Percentiles rank a stretch among this genome's conserved stretches.
phyloP scores from a whole-genome alignment of 345 rosid genomes.

The Trapa bicornis region DNA sequence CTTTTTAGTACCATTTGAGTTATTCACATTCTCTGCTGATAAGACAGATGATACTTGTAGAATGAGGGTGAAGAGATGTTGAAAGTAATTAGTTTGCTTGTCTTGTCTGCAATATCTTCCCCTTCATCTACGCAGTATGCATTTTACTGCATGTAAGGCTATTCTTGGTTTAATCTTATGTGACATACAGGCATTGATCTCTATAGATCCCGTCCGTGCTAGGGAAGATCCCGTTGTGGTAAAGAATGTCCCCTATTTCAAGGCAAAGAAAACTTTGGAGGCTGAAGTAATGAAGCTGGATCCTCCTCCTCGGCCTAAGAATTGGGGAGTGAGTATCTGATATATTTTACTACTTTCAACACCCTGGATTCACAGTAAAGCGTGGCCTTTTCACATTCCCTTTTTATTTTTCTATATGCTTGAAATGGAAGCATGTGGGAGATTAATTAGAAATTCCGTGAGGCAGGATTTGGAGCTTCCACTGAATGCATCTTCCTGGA shows the following conservation, averaged over 20 bases:
- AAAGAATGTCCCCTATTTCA: slow-evolving; percentile 73
- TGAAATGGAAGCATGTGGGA: background rate
- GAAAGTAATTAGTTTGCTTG: background rate
- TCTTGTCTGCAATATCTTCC: too few relatives aligned
- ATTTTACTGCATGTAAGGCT: background rate
- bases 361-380: background rate
- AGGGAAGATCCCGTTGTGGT: slow-evolving; percentile 69
- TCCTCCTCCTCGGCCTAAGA: slow-evolving; percentile 80
- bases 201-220: slow-evolving; percentile 81
- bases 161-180: background rate
- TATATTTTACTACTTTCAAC: too few relatives aligned
- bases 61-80: background rate
- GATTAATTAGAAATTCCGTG: background rate
- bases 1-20: background rate
- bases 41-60: background rate
- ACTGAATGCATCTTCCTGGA: slow-evolving; percentile 69
- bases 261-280: slow-evolving; percentile 74
- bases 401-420: background rate
- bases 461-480: slow-evolving; percentile 77
- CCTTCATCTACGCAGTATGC: background rate
- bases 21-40: background rate
- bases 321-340: slow-evolving; percentile 71
- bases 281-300: slow-evolving; percentile 58
- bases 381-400: background rate
- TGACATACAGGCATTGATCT: slow-evolving; percentile 51